These are phyloP conservation scores for Eruca vesicaria DNA, from an alignment of 441 rosid genomes.

Conservation along the genomic window DNA sequence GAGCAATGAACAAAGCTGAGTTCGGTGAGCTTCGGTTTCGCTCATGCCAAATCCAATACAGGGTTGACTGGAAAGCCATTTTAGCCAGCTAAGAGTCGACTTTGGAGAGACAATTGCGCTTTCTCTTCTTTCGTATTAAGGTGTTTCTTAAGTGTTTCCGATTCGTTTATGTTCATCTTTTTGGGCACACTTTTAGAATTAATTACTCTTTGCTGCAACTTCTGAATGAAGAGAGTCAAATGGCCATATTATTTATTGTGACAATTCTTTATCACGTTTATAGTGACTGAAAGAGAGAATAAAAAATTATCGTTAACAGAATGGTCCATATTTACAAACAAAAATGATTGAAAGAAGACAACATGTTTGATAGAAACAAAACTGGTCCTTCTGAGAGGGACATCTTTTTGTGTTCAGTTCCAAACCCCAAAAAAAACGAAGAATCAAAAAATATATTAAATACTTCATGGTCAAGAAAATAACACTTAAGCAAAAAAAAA, in stretches of 20 bases:
- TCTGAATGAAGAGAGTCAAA: conserved; percentile 4
- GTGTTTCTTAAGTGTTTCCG: neutral
- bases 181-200: neutral
- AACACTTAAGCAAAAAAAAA: no score
- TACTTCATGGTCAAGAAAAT: neutral
- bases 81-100: no score
- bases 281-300: neutral
- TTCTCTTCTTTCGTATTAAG: neutral
- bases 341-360: neutral
- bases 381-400: neutral
- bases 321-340: neutral
- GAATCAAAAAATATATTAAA: neutral
- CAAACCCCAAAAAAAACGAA: neutral
- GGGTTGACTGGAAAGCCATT: no score
- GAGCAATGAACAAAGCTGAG: no score
- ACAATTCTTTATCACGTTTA: neutral
- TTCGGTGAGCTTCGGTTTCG: no score
- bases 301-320: neutral
- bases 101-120: no score
- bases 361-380: neutral
- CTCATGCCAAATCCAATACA: no score
- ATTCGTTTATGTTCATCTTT: neutral
- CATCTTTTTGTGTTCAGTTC: neutral
- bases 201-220: neutral
- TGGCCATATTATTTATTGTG: conserved; percentile 2